A percentile compares a stretch with the other conserved stretches of the same genome.
Evolutionary conservation across 2,329 filamentous ascomycete genomes (phyloP).

Genomic region (Diplodia mutila): DNA sequence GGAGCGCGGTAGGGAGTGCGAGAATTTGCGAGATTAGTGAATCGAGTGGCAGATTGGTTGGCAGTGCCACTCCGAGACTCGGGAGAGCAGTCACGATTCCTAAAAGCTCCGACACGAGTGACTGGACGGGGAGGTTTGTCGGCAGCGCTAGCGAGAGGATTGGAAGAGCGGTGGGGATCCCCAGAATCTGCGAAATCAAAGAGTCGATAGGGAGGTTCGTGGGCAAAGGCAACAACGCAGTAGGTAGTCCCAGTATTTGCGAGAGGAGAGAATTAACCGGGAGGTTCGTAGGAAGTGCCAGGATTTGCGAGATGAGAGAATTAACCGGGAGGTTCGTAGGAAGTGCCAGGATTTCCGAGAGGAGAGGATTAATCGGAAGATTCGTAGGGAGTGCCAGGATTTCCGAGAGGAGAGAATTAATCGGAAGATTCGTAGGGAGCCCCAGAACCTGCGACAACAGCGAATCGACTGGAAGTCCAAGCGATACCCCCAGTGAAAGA

Average conservation of each 20-base stretch:
- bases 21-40: background rate
- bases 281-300: background rate
- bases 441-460: background rate
- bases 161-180: background rate
- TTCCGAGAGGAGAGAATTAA: background rate
- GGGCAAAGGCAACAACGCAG: background rate
- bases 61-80: background rate
- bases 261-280: background rate
- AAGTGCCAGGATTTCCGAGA: background rate
- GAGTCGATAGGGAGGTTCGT: background rate
- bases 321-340: background rate
- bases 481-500: too few relatives aligned
- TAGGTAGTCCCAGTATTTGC: background rate
- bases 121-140: background rate
- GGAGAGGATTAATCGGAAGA: background rate
- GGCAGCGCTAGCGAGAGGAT: background rate
- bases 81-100: background rate
- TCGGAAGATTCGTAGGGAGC: background rate
- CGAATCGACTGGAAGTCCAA: background rate
- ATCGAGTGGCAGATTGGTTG: background rate
- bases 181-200: background rate
- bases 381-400: background rate
- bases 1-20: background rate
- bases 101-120: background rate
- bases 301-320: background rate